Percentiles rank a stretch among this genome's conserved stretches.
Conservation (phyloP, 495 filamentous ascomycete genomes). For the Hypoxylon trugodes region DNA sequence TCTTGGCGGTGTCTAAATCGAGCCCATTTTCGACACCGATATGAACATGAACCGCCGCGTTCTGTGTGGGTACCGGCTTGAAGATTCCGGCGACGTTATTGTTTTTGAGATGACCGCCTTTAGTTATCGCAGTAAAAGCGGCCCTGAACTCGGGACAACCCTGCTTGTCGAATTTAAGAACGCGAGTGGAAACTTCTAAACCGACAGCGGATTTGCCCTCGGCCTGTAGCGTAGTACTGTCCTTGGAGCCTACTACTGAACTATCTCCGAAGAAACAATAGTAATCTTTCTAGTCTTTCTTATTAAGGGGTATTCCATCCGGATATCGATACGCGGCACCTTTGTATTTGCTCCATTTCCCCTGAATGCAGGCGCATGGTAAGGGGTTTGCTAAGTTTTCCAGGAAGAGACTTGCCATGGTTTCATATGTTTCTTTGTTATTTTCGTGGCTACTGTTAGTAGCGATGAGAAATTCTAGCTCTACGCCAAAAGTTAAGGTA, state of each 20-base stretch:
- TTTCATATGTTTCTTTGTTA: not conserved
- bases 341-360: slow-evolving; percentile 8
- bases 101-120: not conserved
- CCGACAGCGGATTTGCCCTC: not conserved
- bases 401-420: slow-evolving; percentile 6
- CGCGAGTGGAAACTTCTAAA: slow-evolving; percentile 15
- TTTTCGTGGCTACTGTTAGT: not conserved
- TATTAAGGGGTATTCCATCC: not conserved
- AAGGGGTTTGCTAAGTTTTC: not conserved
- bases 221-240: not conserved
- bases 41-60: slow-evolving; percentile 2
- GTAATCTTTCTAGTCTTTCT: slow-evolving; percentile 7
- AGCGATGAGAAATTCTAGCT: slow-evolving; percentile 1
- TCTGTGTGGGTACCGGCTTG: not conserved
- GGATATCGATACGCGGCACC: slow-evolving; percentile 3
- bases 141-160: slow-evolving; percentile 11
- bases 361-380: slow-evolving; percentile 4
- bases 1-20: slow-evolving; percentile 6
- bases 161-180: not conserved
- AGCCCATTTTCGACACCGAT: slow-evolving; percentile 4
- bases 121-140: not conserved
- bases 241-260: not conserved
- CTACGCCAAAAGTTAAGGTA: slow-evolving; percentile 14
- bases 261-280: slow-evolving; percentile 6
- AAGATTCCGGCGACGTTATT: not conserved